phyloP scores from a whole-genome alignment of 805 yeast genomes.

The Nakazawaea ambrosiae region DNA sequence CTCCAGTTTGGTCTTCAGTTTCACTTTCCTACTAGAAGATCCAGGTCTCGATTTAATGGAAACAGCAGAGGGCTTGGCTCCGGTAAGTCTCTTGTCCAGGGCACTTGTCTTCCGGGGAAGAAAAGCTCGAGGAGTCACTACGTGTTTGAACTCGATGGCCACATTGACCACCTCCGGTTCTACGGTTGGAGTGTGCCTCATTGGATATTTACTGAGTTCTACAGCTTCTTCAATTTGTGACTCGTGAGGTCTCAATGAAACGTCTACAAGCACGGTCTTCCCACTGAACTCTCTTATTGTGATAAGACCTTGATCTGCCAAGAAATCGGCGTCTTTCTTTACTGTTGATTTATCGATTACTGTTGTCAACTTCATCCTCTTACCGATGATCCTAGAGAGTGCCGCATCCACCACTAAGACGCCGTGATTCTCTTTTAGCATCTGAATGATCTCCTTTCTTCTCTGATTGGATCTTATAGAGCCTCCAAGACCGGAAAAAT shows the following conservation, averaged over 20 bases:
- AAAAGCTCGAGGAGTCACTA: slow-evolving; percentile 1
- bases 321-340: slow-evolving; percentile 31
- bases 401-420: slow-evolving; percentile 34
- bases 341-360: slow-evolving; percentile 49
- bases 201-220: not conserved
- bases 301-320: slow-evolving; percentile 23
- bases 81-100: too few relatives aligned
- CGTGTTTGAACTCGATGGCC: slow-evolving; percentile 5
- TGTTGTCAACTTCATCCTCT: slow-evolving; percentile 29
- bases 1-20: not conserved
- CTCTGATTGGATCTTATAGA: slow-evolving; percentile 40
- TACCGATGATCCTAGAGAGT: slow-evolving; percentile 34
- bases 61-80: too few relatives aligned
- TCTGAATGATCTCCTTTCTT: slow-evolving; percentile 32
- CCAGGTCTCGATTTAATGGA: not conserved
- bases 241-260: slow-evolving; percentile 14
- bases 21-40: not conserved
- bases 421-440: slow-evolving; percentile 38
- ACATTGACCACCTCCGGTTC: slow-evolving; percentile 4
- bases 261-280: slow-evolving; percentile 10
- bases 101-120: too few relatives aligned
- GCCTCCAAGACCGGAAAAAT: slow-evolving; percentile 11
- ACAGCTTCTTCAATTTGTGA: slow-evolving; percentile 8
- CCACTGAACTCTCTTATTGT: slow-evolving; percentile 8
- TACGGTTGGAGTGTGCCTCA: not conserved